Percentiles rank a stretch among this genome's conserved stretches.
phyloP scores from a whole-genome alignment of 495 filamentous ascomycete species.

The Xylona heveae region DNA sequence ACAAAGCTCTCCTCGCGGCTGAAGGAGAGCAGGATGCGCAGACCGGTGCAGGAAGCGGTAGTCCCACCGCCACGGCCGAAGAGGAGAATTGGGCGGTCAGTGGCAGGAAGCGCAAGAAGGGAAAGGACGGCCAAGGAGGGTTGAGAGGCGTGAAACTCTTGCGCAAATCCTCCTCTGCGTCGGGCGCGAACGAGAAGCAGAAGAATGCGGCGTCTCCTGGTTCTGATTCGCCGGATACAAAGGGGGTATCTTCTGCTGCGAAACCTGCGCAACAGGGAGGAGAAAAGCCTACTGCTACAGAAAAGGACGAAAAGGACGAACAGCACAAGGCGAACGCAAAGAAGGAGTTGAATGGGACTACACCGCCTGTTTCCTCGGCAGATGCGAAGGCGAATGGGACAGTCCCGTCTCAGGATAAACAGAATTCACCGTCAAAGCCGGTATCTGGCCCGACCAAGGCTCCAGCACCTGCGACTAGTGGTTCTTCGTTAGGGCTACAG shows the following conservation, averaged over 20 bases:
- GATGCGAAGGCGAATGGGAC: no score
- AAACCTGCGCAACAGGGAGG: constrained; percentile 11
- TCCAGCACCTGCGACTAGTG: no score
- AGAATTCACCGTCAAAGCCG: no score
- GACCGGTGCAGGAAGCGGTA: constrained; percentile 10
- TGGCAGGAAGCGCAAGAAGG: constrained; percentile 35
- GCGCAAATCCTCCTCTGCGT: neutral
- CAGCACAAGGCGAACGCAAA: no score
- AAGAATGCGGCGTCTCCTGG: no score
- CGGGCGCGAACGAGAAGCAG: constrained; percentile 5
- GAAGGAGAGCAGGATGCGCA: constrained; percentile 12
- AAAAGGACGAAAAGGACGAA: no score
- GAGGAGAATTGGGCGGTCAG: constrained; percentile 32
- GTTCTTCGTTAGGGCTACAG: no score
- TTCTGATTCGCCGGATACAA: constrained; percentile 5
- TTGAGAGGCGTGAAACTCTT: neutral
- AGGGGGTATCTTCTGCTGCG: neutral
- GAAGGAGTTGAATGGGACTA: no score
- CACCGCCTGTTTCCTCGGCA: no score
- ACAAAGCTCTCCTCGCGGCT: constrained; percentile 25
- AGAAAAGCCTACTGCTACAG: no score
- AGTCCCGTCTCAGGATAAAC: no score
- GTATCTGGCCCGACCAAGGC: no score
- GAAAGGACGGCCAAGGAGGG: neutral
- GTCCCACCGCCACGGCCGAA: constrained; percentile 9